A percentile compares a stretch with the other conserved stretches of the same genome.
These are phyloP conservation scores for Cyberlindnera euphorbiiphila DNA, from an alignment of 805 yeast species.

Conservation along the genomic window DNA sequence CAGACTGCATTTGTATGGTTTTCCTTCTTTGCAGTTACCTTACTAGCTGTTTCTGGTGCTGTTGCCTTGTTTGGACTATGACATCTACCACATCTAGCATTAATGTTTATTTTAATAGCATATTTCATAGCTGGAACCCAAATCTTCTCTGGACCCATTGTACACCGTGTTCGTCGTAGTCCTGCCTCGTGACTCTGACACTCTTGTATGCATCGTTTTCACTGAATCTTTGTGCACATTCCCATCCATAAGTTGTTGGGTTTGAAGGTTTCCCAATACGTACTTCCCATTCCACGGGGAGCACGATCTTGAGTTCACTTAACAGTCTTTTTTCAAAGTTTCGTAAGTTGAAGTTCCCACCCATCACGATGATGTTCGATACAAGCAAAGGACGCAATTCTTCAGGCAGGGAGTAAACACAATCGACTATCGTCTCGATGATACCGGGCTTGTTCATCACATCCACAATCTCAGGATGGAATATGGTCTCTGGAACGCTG, in stretches of 20 bases:
- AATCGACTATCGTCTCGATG: constrained; percentile 62
- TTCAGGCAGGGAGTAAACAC: constrained; percentile 68
- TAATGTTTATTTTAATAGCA: neutral
- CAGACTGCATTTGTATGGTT: constrained; percentile 43
- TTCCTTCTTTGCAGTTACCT: constrained; percentile 36
- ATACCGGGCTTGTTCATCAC: constrained; percentile 74
- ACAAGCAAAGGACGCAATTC: constrained; percentile 68
- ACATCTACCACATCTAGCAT: constrained; percentile 4
- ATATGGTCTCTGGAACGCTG: constrained; percentile 79
- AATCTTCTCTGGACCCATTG: constrained; percentile 42
- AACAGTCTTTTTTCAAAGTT: constrained; percentile 62
- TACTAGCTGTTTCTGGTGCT: constrained; percentile 42
- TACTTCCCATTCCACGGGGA: constrained; percentile 71
- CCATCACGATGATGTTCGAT: constrained; percentile 75
- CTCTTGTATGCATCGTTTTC: constrained; percentile 35
- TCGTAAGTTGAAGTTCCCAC: constrained; percentile 74
- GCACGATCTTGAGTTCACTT: constrained; percentile 58
- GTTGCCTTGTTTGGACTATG: constrained; percentile 31
- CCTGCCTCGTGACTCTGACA: constrained; percentile 66
- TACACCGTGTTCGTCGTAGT: constrained; percentile 80
- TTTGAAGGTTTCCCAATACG: constrained; percentile 37
- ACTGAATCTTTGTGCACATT: constrained; percentile 43
- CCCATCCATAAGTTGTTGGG: constrained; percentile 52
- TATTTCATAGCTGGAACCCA: constrained; percentile 32
- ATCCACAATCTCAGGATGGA: constrained; percentile 80